These are phyloP conservation scores for Podospora bellae-mahoneyi DNA, from an alignment of 495 filamentous ascomycete species.

Conservation along the genomic window DNA sequence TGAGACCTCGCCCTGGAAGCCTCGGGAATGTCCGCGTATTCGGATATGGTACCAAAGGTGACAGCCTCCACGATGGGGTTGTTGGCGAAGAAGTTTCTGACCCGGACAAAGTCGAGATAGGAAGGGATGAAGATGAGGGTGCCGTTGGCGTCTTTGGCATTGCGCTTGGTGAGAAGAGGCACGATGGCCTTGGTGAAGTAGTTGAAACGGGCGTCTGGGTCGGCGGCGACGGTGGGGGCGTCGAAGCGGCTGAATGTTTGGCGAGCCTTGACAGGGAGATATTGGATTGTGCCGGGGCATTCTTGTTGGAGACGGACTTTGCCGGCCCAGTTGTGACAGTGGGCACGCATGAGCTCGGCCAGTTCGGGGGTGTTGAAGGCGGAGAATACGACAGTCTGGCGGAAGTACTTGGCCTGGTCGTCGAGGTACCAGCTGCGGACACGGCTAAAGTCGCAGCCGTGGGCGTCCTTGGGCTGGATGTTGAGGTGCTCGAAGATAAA, in stretches of 20 bases:
- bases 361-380: constrained; percentile 87
- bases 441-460: constrained; percentile 90
- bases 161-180: constrained; percentile 62
- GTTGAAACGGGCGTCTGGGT: constrained; percentile 87
- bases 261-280: constrained; percentile 63
- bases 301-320: constrained; percentile 65
- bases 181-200: constrained; percentile 81
- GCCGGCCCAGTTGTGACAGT: constrained; percentile 76
- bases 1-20: constrained; percentile 80
- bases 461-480: constrained; percentile 79
- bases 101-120: constrained; percentile 88
- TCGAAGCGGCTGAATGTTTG: constrained; percentile 93
- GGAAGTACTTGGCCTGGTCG: constrained; percentile 69
- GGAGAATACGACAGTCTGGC: constrained; percentile 77
- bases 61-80: constrained; percentile 62
- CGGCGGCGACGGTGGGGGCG: constrained; percentile 58
- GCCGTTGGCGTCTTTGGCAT: constrained; percentile 50
- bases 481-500: constrained; percentile 91
- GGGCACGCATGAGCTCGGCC: constrained; percentile 68
- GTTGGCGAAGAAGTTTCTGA: constrained; percentile 87
- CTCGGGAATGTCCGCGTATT: constrained; percentile 75
- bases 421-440: constrained; percentile 92
- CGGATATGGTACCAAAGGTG: constrained; percentile 81
- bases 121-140: constrained; percentile 84
- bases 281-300: constrained; percentile 64